Conservation (phyloP, 768 basidiomycete species). For the Tulasnella sp. region DNA sequence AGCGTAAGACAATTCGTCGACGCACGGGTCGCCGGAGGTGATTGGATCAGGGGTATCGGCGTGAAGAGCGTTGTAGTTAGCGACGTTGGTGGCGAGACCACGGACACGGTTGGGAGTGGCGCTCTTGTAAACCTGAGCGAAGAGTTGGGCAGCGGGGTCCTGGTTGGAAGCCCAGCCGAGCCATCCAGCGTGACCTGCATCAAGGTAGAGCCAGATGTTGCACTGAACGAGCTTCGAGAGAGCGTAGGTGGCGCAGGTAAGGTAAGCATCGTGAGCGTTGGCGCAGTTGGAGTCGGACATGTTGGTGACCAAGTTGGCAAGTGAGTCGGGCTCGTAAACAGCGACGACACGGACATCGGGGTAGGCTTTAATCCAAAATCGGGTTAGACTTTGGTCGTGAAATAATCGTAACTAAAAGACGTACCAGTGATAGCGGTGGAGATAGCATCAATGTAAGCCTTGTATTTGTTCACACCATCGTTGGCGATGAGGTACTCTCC, state of each 20-base stretch:
- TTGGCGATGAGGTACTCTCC: slow-evolving; percentile 26
- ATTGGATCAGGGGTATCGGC: slow-evolving; percentile 48
- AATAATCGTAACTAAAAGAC: slow-evolving; percentile 11
- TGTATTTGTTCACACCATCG: slow-evolving; percentile 26
- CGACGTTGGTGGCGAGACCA: slow-evolving; percentile 43
- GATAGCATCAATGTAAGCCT: slow-evolving; percentile 49
- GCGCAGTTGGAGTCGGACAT: slow-evolving; percentile 45
- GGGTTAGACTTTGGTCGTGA: background rate
- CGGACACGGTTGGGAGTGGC: slow-evolving; percentile 47
- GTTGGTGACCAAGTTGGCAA: slow-evolving; percentile 61
- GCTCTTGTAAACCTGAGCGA: slow-evolving; percentile 36
- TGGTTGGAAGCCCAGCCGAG: slow-evolving; percentile 59
- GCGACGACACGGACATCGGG: slow-evolving; percentile 53
- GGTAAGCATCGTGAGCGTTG: slow-evolving; percentile 40
- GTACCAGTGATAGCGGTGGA: slow-evolving; percentile 43
- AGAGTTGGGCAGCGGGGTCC: slow-evolving; percentile 41
- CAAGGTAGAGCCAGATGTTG: slow-evolving; percentile 50
- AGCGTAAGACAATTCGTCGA: slow-evolving; percentile 27
- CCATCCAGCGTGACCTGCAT: slow-evolving; percentile 46
- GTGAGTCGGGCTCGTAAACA: slow-evolving; percentile 54
- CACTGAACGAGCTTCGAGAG: slow-evolving; percentile 42
- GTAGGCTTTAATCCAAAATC: slow-evolving; percentile 26
- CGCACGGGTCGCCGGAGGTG: slow-evolving; percentile 42
- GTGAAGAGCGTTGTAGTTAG: slow-evolving; percentile 29
- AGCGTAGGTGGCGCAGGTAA: slow-evolving; percentile 23